Evolutionary conservation across 495 filamentous ascomycete species (phyloP).

Genomic region (Penicillium arizonense): DNA sequence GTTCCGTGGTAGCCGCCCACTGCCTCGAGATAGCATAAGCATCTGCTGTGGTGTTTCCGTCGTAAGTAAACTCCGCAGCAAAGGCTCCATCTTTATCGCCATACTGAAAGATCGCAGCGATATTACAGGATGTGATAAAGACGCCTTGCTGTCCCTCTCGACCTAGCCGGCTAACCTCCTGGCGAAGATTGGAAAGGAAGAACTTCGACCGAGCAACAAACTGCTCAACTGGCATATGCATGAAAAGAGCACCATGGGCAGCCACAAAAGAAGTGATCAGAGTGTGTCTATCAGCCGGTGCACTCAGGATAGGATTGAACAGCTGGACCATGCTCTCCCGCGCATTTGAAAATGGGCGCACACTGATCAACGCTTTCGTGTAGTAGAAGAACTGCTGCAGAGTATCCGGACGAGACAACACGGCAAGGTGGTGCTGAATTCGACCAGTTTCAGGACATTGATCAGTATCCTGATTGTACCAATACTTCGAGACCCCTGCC

Average conservation of each 20-base stretch:
- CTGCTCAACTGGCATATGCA: conserved; percentile 41
- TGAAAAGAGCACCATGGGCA: conserved; percentile 66
- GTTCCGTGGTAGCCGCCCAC: conserved; percentile 9
- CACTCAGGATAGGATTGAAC: conserved; percentile 58
- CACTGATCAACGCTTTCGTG: conserved; percentile 46
- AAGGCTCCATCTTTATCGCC: conserved; percentile 50
- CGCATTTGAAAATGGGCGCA: conserved; percentile 57
- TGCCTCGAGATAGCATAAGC: conserved; percentile 18
- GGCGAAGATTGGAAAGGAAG: conserved; percentile 54
- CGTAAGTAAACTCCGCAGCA: conserved; percentile 36
- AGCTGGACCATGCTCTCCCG: conserved; percentile 69
- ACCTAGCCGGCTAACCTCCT: conserved; percentile 56
- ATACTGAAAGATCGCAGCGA: conserved; percentile 58
- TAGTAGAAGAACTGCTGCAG: conserved; percentile 78
- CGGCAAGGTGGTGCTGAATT: conserved; percentile 82
- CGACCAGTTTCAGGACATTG: conserved; percentile 67
- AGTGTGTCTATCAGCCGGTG: conserved; percentile 25
- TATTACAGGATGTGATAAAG: conserved; percentile 49
- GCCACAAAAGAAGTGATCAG: conserved; percentile 56
- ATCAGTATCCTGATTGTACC: conserved; percentile 80
- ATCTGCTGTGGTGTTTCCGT: conserved; percentile 31
- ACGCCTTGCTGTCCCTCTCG: conserved; percentile 61
- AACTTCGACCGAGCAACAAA: conserved; percentile 46
- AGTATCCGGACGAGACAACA: conserved; percentile 71
- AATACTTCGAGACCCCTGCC: conserved; percentile 71